Evolutionary conservation across 2,329 filamentous ascomycete genomes (phyloP).

Genomic region (Aspergillus flavus): DNA sequence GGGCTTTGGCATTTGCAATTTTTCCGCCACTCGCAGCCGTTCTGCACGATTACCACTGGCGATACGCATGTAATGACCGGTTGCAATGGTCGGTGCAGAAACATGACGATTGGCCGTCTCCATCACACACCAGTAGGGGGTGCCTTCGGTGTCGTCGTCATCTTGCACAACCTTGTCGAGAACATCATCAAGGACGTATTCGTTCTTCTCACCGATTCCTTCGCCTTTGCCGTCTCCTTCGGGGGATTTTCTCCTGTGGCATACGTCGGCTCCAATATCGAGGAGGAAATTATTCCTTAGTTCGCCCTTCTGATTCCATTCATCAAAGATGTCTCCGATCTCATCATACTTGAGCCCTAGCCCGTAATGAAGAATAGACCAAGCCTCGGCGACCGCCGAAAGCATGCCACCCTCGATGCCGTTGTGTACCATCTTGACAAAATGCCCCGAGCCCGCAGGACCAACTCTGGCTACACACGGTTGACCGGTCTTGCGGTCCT

Average conservation of each 20-base stretch:
- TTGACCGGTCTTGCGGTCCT: conserved; percentile 57
- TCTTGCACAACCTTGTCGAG: conserved; percentile 74
- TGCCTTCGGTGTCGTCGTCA: conserved; percentile 67
- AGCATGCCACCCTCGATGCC: conserved; percentile 75
- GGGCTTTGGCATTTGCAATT: conserved; percentile 47
- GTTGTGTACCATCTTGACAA: conserved; percentile 76
- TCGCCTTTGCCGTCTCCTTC: conserved; percentile 38
- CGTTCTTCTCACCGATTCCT: conserved; percentile 35
- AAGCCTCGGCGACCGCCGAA: conserved; percentile 64
- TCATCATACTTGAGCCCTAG: conserved; percentile 63
- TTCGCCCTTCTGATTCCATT: conserved; percentile 63
- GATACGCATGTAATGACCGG: conserved; percentile 64
- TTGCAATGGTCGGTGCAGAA: conserved; percentile 64
- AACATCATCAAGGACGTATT: conserved; percentile 62
- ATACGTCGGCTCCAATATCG: conserved; percentile 64
- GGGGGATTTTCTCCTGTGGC: conserved; percentile 52
- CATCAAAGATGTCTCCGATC: conserved; percentile 60
- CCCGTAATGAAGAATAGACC: conserved; percentile 62
- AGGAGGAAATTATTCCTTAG: conserved; percentile 64
- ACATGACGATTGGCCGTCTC: conserved; percentile 65
- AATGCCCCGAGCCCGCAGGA: conserved; percentile 67
- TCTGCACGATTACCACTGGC: conserved; percentile 64
- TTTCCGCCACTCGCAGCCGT: conserved; percentile 55
- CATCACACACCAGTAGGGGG: conserved; percentile 66
- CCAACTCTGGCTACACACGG: conserved; percentile 65